Conservation (phyloP, 192 early-diverging fungal species). For the Diversispora epigaea region DNA sequence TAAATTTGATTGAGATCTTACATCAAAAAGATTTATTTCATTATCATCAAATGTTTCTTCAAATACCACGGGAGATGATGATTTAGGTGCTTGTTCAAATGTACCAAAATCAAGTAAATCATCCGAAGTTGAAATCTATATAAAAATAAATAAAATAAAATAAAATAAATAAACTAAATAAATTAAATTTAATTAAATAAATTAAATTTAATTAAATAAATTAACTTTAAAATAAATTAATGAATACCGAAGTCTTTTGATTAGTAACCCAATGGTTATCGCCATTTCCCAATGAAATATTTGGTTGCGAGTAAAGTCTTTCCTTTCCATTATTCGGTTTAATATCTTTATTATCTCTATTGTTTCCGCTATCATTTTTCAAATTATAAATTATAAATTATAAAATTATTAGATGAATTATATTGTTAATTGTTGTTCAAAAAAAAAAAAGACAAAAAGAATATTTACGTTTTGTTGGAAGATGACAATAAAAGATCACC, state of each 20-base stretch:
- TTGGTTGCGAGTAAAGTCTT: too few relatives aligned
- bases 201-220: not conserved
- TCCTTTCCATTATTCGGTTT: too few relatives aligned
- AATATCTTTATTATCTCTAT: too few relatives aligned
- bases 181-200: not conserved
- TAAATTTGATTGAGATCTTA: not conserved
- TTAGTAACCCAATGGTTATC: too few relatives aligned
- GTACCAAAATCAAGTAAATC: conserved; percentile 23
- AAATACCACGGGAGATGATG: not conserved
- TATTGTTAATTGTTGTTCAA: not conserved
- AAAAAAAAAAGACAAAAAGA: not conserved
- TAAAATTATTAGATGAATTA: too few relatives aligned
- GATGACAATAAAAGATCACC: not conserved
- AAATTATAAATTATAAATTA: too few relatives aligned
- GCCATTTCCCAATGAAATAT: too few relatives aligned
- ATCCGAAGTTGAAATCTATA: not conserved
- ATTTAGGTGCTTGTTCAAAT: not conserved
- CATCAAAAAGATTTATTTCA: not conserved
- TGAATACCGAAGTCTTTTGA: too few relatives aligned
- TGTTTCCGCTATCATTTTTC: too few relatives aligned
- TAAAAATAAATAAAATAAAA: too few relatives aligned
- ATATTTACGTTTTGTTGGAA: not conserved
- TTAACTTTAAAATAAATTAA: too few relatives aligned
- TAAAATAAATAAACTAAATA: not conserved
- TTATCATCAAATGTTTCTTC: not conserved